Percentiles rank a stretch among this genome's conserved stretches.
Conservation (phyloP, 257 asterid species). For the Plantago major region DNA sequence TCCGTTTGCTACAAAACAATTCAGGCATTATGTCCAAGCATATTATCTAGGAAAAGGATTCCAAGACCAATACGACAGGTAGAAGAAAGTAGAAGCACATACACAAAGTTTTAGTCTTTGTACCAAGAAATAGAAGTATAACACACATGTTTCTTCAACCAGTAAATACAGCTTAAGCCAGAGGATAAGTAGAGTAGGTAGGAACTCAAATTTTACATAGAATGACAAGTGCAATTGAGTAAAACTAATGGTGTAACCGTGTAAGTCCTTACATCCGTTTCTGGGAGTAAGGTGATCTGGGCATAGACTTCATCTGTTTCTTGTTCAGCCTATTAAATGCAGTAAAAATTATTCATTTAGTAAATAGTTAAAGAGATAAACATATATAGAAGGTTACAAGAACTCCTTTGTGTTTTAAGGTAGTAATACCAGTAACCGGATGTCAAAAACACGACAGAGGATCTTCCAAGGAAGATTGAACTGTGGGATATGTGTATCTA, state of each 20-base stretch:
- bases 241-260: too few relatives aligned
- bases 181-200: not conserved
- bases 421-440: slow-evolving; percentile 48
- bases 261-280: slow-evolving; percentile 32
- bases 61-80: too few relatives aligned
- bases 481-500: slow-evolving; percentile 51
- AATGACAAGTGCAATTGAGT: not conserved
- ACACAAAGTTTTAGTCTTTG: not conserved
- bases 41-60: too few relatives aligned
- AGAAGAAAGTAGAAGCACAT: not conserved
- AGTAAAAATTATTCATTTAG: not conserved
- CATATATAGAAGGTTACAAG: not conserved
- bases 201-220: not conserved
- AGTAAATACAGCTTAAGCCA: too few relatives aligned
- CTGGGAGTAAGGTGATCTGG: slow-evolving; percentile 46
- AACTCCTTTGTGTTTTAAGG: not conserved
- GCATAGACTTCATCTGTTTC: slow-evolving; percentile 53
- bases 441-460: slow-evolving; percentile 56
- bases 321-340: slow-evolving; percentile 36
- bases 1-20: slow-evolving; percentile 33
- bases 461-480: slow-evolving; percentile 78
- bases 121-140: not conserved
- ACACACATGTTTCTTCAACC: not conserved
- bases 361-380: not conserved
- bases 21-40: not conserved